Base-by-base conservation (phyloP, 2,329 filamentous ascomycete genomes). In the Aspergillus aculeatinus region DNA sequence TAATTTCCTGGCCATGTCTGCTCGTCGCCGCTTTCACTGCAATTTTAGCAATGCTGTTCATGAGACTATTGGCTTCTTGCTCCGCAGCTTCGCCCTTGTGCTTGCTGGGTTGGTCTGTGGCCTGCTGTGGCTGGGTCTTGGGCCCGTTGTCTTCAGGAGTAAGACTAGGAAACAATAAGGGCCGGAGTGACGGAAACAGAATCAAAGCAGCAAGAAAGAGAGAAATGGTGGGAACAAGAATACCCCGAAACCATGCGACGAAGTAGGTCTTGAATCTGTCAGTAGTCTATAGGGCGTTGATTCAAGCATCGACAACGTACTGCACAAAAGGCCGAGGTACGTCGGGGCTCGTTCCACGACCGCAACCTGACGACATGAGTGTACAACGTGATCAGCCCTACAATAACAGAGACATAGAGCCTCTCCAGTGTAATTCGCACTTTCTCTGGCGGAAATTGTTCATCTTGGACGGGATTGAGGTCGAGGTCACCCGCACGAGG, bases 361-460 rank as follows among this genome's bases (percentile, higher is more conserved):
- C 91, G 82, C 6, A 96, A 77, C 11, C 91, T 82, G 2, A 85
- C 87, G 61, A 94, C 82, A 62, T 96, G 91, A 68, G 94, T 92
- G 62, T 83, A 85, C 21, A 86, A 82, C 0, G 80, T 82, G 44
- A 91, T 82, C 11, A 92, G 50, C 12, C 88, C 83, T 51, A 94
- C 84, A 9, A 89, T 79, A 1, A 96, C 86, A 0, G 89, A 90
- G 82, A 91, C 92, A 72, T 96, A 96, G 10, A 95, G 78, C 14
- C 92, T 82, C 75, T 96, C 91, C 10, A 95, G 72, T 54, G 89
- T 92, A 6, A 88, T 86, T 10, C 91, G 84, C 56, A 96, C 78
- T 75, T 95, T 95, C 68, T 95, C 90, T 0, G 91, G 91, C 0
- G 89, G 90, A 72, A 95, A 95, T 56, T 92, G 88, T 64, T 95